A percentile compares a stretch with the other conserved stretches of the same genome.
phyloP scores from a whole-genome alignment of 2,329 filamentous ascomycete species.

The Cadophora luteo-olivacea region DNA sequence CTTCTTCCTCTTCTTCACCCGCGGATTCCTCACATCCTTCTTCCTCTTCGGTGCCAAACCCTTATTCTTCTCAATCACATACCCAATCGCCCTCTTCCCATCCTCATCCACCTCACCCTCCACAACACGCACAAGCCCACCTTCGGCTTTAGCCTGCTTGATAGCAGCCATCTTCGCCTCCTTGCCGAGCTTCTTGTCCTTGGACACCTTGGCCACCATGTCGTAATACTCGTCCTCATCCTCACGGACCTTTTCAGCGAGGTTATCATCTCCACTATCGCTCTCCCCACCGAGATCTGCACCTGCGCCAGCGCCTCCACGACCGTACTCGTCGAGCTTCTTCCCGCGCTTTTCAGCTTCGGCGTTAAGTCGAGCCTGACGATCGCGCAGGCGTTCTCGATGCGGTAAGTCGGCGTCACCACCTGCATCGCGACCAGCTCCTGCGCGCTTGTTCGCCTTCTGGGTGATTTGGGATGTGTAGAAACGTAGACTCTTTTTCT shows the following conservation, averaged over 20 bases:
- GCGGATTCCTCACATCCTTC: constrained; percentile 93
- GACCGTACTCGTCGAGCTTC: constrained; percentile 65
- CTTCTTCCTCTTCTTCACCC: constrained; percentile 98
- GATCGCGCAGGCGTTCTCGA: constrained; percentile 85
- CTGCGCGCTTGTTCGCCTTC: constrained; percentile 85
- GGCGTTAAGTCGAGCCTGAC: constrained; percentile 84
- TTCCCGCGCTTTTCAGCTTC: constrained; percentile 86
- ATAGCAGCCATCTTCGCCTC: constrained; percentile 61
- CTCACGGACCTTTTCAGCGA: constrained; percentile 46
- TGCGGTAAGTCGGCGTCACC: constrained; percentile 87
- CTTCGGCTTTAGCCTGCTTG: constrained; percentile 63
- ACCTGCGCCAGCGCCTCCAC: constrained; percentile 63
- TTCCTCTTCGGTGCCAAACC: constrained; percentile 86
- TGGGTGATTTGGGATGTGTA: constrained; percentile 98
- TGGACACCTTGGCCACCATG: constrained; percentile 75
- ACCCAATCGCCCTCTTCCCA: constrained; percentile 91
- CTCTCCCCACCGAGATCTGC: constrained; percentile 67
- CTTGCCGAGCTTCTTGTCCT: constrained; percentile 78
- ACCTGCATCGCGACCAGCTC: constrained; percentile 74
- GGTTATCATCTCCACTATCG: constrained; percentile 48
- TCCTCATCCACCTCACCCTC: constrained; percentile 76
- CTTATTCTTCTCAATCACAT: constrained; percentile 97
- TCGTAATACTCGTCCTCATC: constrained; percentile 85
- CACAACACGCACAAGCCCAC: constrained; percentile 67
- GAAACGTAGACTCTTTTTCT: constrained; percentile 93